These are phyloP conservation scores for Populus trichocarpa DNA, from an alignment of 441 rosid species.

Conservation along the genomic window DNA sequence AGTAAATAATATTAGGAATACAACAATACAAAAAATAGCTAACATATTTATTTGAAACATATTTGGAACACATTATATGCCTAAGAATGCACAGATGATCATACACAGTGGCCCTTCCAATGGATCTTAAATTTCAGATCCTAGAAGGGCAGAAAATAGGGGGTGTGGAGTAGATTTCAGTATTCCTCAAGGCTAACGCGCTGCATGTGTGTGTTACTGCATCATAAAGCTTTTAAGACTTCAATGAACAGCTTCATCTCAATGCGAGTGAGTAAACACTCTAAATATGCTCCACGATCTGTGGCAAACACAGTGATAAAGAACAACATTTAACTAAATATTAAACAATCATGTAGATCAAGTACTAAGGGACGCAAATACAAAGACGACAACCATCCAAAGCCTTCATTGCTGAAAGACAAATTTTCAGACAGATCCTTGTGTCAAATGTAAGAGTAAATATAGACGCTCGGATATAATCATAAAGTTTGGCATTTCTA, in stretches of 20 bases:
- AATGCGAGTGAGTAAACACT: neutral
- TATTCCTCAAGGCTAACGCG: neutral
- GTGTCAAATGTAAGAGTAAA: neutral
- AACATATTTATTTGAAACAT: neutral
- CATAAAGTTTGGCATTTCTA: neutral
- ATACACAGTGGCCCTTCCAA: neutral
- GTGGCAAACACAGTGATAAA: neutral
- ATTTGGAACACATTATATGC: neutral
- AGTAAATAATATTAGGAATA: neutral
- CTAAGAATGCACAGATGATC: neutral
- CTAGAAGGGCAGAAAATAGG: neutral
- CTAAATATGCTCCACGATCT: neutral
- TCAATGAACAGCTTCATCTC: neutral
- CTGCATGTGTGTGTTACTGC: neutral
- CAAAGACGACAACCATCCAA: no score
- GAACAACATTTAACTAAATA: neutral
- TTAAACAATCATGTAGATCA: neutral
- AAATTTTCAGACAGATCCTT: neutral
- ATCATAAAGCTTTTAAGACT: neutral
- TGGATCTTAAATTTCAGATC: neutral
- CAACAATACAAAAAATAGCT: neutral
- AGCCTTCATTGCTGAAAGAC: neutral
- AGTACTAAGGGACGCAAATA: neutral
- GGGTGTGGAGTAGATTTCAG: neutral
- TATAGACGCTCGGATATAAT: neutral